phyloP scores from a whole-genome alignment of 208 protist genomes.

The Porcisia hertigi region DNA sequence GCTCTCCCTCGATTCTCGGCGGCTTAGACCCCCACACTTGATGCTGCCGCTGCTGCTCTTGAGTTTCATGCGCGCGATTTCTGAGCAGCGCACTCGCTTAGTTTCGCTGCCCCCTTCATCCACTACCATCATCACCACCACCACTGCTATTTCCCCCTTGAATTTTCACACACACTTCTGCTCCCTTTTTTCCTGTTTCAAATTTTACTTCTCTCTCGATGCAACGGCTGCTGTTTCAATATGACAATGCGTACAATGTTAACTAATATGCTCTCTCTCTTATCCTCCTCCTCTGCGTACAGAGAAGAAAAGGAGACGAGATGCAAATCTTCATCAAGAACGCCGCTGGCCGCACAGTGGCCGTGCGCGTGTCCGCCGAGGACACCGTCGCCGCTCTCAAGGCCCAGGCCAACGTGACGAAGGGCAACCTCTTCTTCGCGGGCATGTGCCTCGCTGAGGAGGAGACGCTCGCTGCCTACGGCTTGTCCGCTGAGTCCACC shows the following conservation, averaged over 20 bases:
- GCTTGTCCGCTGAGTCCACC: constrained; percentile 85
- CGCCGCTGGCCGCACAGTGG: constrained; percentile 86
- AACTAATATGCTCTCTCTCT: not conserved
- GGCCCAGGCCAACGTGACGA: constrained; percentile 70
- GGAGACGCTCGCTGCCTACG: constrained; percentile 66
- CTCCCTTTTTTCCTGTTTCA: not conserved
- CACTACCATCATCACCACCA: not conserved
- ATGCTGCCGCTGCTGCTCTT: not conserved
- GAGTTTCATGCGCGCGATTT: not conserved
- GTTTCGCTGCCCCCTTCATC: not conserved
- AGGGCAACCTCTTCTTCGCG: constrained; percentile 88
- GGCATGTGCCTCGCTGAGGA: constrained; percentile 87
- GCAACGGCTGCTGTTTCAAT: no score
- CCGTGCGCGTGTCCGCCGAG: constrained; percentile 80
- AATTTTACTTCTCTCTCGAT: not conserved
- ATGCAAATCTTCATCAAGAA: constrained; percentile 95
- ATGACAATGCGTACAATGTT: not conserved
- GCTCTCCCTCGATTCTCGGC: not conserved
- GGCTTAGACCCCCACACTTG: not conserved
- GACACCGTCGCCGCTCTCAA: constrained; percentile 88
- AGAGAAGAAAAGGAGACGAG: constrained; percentile 5
- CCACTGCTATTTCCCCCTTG: not conserved
- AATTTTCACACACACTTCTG: not conserved
- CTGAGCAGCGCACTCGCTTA: not conserved
- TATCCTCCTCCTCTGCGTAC: not conserved